Conservation (phyloP, 805 yeast species). For the Kurtzmaniella cleridarum region DNA sequence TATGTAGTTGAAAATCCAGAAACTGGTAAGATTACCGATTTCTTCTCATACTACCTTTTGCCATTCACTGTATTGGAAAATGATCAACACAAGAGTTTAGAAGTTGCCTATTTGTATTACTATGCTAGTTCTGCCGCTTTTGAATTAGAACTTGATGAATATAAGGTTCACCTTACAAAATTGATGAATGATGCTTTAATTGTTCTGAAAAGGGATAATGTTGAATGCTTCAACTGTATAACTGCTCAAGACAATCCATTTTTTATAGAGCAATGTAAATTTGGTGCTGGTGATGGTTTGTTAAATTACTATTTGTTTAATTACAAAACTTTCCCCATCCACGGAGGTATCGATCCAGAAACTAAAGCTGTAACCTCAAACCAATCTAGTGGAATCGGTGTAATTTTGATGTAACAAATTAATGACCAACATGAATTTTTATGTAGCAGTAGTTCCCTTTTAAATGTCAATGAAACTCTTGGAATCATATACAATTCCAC, state of each 20-base stretch:
- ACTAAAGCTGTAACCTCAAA: slow-evolving; percentile 48
- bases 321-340: slow-evolving; percentile 73
- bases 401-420: slow-evolving; percentile 62
- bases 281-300: slow-evolving; percentile 91
- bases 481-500: too few relatives aligned
- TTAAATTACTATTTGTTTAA: slow-evolving; percentile 90
- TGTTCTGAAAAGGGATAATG: slow-evolving; percentile 57
- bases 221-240: slow-evolving; percentile 92
- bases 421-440: background rate
- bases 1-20: slow-evolving; percentile 65
- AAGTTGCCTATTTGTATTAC: slow-evolving; percentile 85
- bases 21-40: slow-evolving; percentile 72
- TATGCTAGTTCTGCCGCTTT: slow-evolving; percentile 71
- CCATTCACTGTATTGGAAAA: slow-evolving; percentile 81
- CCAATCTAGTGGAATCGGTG: slow-evolving; percentile 79
- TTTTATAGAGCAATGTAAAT: slow-evolving; percentile 76
- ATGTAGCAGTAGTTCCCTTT: too few relatives aligned
- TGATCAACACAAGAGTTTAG: slow-evolving; percentile 57
- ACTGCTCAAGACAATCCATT: slow-evolving; percentile 85
- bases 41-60: slow-evolving; percentile 80
- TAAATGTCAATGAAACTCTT: too few relatives aligned
- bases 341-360: slow-evolving; percentile 68
- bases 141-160: slow-evolving; percentile 32
- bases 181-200: slow-evolving; percentile 74
- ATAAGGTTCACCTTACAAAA: slow-evolving; percentile 54